Evolutionary conservation across 495 filamentous ascomycete genomes (phyloP), one percentile per base, ranked within the genome.

Genomic region (Xylaria acuta): DNA sequence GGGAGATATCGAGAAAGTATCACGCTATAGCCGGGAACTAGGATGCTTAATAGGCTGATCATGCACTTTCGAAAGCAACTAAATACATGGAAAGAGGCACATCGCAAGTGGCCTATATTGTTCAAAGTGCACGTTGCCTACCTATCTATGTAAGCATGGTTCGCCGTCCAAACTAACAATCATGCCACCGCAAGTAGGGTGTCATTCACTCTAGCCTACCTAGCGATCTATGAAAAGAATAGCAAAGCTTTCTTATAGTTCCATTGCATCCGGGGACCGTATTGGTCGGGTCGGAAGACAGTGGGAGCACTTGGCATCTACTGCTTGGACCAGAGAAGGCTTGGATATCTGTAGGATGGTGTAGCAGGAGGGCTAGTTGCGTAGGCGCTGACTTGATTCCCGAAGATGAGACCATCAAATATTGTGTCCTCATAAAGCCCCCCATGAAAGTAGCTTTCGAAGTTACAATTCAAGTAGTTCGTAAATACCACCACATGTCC

Each of bases 41-140:
- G 58, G 59, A 51, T 43, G 41, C 38, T 22, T 56, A 59, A 27
- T 58, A 69, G 53, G 53, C 66, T 45, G 53, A 59, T 45, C 27
- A 69, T 59, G 51, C 36, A 45, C 16, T 32, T 18, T 54, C 22
- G 30, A 58, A 64, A 40, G 58, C 58, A 53, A 40, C 36, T 63
- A 25, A 43, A 5, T n/a, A n/a, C n/a, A n/a, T 60, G 7, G 41
- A 45, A 27, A 54, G 43, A 7, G 18, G 22, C 40, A 18, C n/a
- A 45, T 60, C 27, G 16, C 34, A 38, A 60, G 14, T 64, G 36
- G 14, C 18, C 38, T 41, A 16, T 43, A 41, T 30, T 18, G 12
- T 43, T 43, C 60, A 36, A 43, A n/a, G 36, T 64, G 3, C 38
- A 41, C 30, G 16, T 25, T 38, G 36, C 36, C n/a, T 36, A 8